Base-by-base conservation (phyloP, 2,329 filamentous ascomycete genomes). In the Fusarium buxicola region DNA sequence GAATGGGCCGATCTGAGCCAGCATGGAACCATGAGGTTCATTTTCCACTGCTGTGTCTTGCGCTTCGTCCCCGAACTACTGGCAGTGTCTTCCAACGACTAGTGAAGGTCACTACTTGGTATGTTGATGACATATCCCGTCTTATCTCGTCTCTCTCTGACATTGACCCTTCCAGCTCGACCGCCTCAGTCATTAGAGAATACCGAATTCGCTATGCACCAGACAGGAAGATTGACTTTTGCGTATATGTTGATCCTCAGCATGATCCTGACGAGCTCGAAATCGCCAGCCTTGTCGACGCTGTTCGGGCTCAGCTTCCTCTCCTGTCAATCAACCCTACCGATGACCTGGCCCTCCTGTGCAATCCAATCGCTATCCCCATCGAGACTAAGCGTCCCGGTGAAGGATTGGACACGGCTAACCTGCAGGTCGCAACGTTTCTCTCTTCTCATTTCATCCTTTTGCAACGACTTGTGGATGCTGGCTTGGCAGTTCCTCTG, bases 141-240 rank as follows among this genome's bases (percentile, higher is more conserved):
- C 2, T 0, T 5, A 7, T 1, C 3, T 9, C 1, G 12, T 7
- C 13, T 18, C 18, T 7, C 8, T 16, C 43, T 55, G 6, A 55
- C 5, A 8, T 9, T 32, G 4, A 5, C 3, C 3, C 8, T 1
- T 4, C 8, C 5, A 57, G 56, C 2, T 58, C 32, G 12, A 47
- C 44, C 0, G 18, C 47, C 0, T 61, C 52, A 0, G 4, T 25
- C n/a, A 32, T 52, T 7, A 16, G 27, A 36, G 50, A 53, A 6
- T 50, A 58, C 32, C 38, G 28, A 15, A 27, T 51, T 12, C 43
- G 32, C 6, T 35, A 36, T 35, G 16, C 36, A 0, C 45, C 36
- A 11, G 16, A 52, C 7, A 45, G 45, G n/a, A 61, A 57, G 16
- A 62, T 62, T n/a, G 60, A 64, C 35, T 57, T 38, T 6, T 61